Base-by-base conservation (phyloP, 169 alveolate species). In the Cryptosporidium muris region DNA sequence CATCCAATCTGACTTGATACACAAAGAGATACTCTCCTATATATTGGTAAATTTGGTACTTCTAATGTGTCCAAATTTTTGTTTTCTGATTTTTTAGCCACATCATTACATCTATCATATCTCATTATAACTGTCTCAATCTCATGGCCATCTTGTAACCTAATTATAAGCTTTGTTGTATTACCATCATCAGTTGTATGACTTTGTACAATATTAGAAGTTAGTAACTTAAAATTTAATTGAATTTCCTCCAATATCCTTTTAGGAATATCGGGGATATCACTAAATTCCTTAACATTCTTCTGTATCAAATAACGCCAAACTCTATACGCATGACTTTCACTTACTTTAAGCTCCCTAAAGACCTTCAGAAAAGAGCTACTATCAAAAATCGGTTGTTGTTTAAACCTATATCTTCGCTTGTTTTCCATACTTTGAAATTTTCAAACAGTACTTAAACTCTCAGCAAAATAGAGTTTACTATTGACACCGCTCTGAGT, bases 1-100 rank as follows among this genome's bases (percentile, higher is more conserved):
- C 92, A 88, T 1, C 92, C 92, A 4, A 90, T 91, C 52, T 90
- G 92, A 11, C 85, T 81, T 2, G 89, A 65, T 9, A 89, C 89
- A 53, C 90, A 89, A 1, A 89, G 68, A 52, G 91, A 74, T 5
- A 60, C 42, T 42, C 85, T 53, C 25, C 40, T 60, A 56, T 45
- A 74, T 40, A 25, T 85, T 14, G 88, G 49, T 25, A 25, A 25
- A 3, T 7, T 14, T 4, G 67, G 6, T 11, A 34, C n/a, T 2
- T n/a, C 2, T 8, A 25, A 11, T 25, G 8, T 51, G 34, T 51
- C 54, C 48, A 8, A 3, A 81, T 40, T 2, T 9, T 7, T 16
- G 36, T 58, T 53, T 47, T 14, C 45, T 16, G 53, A 25, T 53
- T 74, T 58, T 1, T 47, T 38, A 1, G 11, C 43, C 54, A 49